Evolutionary conservation across 2,329 filamentous ascomycete species (phyloP), one percentile per base, ranked within the genome.

Genomic region (Trichoderma simmonsii): DNA sequence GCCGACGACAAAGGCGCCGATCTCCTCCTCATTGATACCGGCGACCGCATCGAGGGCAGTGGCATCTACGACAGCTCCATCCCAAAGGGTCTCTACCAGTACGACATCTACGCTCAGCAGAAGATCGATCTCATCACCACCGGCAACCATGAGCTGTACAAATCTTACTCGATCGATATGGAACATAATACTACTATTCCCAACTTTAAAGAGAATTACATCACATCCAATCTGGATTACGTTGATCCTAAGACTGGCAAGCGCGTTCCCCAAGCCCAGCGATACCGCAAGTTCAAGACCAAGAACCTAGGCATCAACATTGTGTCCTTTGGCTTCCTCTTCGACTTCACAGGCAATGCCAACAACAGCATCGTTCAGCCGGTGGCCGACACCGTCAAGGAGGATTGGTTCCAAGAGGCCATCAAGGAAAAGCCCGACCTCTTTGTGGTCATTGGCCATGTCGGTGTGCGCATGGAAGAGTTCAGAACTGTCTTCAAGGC

Each of bases 111-210:
- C 79, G 91, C 90, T 73, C 86, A 97, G 78, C 94, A 97, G 79
- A 82, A 90, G 57, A 90, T 98, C 75, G 95, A 98, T 79, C 83
- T 97, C 30, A 87, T 98, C 62, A 95, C 91, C 76, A 92, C 91
- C 1, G 96, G 96, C 64, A 99, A 99, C 78, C 96, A 99, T 83
- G 96, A 99, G 83, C 88, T 99, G 14, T 99, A 99, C 85, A 89
- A 94, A 76, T 84, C 87, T 71, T 91, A 91, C 73, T 93, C 94
- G 0, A 92, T 94, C 24, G 88, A 92, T 67, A 88, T 90, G 73
- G 96, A 98, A 80, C 93, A 92, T 79, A 85, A 90, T 70, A 88
- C 89, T 69, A 97, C 94, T 0, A 92, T 97, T 1, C 93, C 93
- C 2, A 92, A 94, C 78, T 98, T 94, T 82, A 88, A 88, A 70